phyloP scores from a whole-genome alignment of 192 early-diverging fungal genomes.

The Gryganskiella cystojenkinii region DNA sequence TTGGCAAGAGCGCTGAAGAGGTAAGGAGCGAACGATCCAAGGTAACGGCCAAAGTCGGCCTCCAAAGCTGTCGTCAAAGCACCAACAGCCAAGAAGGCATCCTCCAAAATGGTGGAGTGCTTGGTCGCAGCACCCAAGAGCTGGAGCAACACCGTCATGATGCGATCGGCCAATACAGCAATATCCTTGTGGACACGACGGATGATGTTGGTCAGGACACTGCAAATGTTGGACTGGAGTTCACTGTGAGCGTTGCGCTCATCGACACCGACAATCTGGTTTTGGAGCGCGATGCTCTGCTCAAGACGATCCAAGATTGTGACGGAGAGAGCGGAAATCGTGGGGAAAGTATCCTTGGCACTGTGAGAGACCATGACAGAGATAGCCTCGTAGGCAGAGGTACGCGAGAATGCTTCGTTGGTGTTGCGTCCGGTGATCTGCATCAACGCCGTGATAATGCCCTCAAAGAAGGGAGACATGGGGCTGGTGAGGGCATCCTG shows the following conservation, averaged over 20 bases:
- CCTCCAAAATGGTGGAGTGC: conserved; percentile 87
- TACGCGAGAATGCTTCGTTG: conserved; percentile 89
- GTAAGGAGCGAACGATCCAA: conserved; percentile 87
- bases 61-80: conserved; percentile 88
- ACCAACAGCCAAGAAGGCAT: conserved; percentile 92
- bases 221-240: conserved; percentile 92
- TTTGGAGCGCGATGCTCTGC: conserved; percentile 71
- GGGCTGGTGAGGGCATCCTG: conserved; percentile 69
- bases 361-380: conserved; percentile 79
- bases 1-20: conserved; percentile 86
- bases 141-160: conserved; percentile 89
- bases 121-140: conserved; percentile 79
- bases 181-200: conserved; percentile 83
- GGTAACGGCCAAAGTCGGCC: conserved; percentile 87
- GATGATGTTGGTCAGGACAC: conserved; percentile 87
- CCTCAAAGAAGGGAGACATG: conserved; percentile 89
- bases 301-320: conserved; percentile 86
- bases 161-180: conserved; percentile 80
- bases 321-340: conserved; percentile 79
- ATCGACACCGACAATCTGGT: conserved; percentile 84
- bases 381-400: conserved; percentile 95
- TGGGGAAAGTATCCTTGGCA: conserved; percentile 79
- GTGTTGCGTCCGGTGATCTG: conserved; percentile 76
- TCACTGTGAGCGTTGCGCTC: conserved; percentile 86
- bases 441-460: conserved; percentile 80